Evolutionary conservation across 2,329 filamentous ascomycete species (phyloP).

Genomic region (Botryosphaeria dothidea): DNA sequence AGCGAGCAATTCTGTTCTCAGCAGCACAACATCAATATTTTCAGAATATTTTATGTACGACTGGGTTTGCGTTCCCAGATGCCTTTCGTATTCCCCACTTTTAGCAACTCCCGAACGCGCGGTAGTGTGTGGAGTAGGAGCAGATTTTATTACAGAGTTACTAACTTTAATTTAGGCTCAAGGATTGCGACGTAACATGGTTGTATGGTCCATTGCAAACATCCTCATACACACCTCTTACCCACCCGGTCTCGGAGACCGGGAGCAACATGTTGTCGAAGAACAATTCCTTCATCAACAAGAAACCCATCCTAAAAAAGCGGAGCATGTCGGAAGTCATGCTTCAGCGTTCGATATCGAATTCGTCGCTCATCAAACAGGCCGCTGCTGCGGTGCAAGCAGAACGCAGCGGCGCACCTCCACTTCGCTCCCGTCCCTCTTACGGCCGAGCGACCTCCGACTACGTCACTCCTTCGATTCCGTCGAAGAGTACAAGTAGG

Average conservation of each 20-base stretch:
- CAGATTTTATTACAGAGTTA: constrained; percentile 6
- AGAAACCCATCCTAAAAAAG: constrained; percentile 96
- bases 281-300: constrained; percentile 68
- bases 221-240: constrained; percentile 58
- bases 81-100: not conserved
- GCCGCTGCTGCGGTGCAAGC: constrained; percentile 84
- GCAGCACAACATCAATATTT: constrained; percentile 13
- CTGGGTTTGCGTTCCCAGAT: not conserved
- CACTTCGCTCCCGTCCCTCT: constrained; percentile 41
- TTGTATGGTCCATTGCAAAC: constrained; percentile 90
- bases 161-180: constrained; percentile 66
- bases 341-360: constrained; percentile 83
- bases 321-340: constrained; percentile 94
- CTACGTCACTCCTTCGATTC: constrained; percentile 61
- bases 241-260: constrained; percentile 50
- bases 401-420: constrained; percentile 49
- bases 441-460: constrained; percentile 69
- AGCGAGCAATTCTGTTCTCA: not conserved
- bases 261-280: constrained; percentile 61
- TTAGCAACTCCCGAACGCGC: not conserved
- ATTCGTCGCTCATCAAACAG: constrained; percentile 86
- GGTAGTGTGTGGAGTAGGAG: not conserved
- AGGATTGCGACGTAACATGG: constrained; percentile 97
- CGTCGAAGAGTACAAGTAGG: constrained; percentile 61
- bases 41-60: constrained; percentile 7